These are phyloP conservation scores for Pugionium cornutum DNA, from an alignment of 345 rosid genomes.

Conservation along the genomic window DNA sequence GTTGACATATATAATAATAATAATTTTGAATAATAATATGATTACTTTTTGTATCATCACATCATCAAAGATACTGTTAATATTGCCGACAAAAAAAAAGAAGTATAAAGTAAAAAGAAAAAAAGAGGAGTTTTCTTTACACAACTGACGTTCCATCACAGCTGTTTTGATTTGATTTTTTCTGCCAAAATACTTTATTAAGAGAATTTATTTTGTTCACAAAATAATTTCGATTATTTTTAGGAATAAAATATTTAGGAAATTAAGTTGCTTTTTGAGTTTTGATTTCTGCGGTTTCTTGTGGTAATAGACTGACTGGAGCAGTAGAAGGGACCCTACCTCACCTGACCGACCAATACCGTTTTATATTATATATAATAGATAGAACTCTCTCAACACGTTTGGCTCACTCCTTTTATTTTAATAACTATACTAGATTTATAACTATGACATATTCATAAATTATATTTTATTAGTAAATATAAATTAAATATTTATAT, in stretches of 20 bases:
- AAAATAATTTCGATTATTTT: not conserved
- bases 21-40: too few relatives aligned
- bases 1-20: constrained; percentile 23
- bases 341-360: constrained; percentile 35
- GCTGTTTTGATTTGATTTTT: not conserved
- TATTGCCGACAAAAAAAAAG: too few relatives aligned
- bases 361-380: not conserved
- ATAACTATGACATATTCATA: too few relatives aligned
- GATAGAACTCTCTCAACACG: too few relatives aligned
- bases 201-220: not conserved
- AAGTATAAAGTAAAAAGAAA: not conserved
- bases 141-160: too few relatives aligned
- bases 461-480: too few relatives aligned
- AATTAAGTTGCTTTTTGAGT: constrained; percentile 15
- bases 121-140: not conserved
- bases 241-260: not conserved
- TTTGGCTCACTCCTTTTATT: too few relatives aligned
- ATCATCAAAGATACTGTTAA: constrained; percentile 26
- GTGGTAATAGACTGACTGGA: constrained; percentile 45
- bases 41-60: constrained; percentile 32
- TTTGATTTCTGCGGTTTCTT: constrained; percentile 43
- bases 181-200: not conserved
- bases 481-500: too few relatives aligned
- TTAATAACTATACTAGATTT: too few relatives aligned
- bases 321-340: constrained; percentile 31